Base-by-base conservation (phyloP, 2,329 filamentous ascomycete species). In the Blastomyces emzantsi region DNA sequence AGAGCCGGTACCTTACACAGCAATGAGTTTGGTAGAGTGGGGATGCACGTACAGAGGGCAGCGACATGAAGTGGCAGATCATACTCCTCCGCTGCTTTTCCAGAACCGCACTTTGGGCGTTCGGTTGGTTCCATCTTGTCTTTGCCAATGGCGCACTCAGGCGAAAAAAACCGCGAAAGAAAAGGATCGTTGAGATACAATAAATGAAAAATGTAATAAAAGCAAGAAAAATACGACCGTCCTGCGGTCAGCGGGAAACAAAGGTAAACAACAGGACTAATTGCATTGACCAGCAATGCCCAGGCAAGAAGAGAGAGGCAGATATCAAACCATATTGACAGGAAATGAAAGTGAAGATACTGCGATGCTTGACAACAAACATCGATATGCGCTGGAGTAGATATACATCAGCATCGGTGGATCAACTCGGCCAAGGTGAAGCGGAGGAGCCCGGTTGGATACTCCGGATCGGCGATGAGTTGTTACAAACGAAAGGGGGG, bases 1-100 rank as follows among this genome's bases (percentile, higher is more conserved):
- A 56, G 0, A 36, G 19, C 22, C 15, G 11, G 51, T 17, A 28
- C 17, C 30, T 30, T 54, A 30, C 22, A 30, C 15, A 17, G 25
- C 13, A 39, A 39, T 57, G 33, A 33, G 9, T 30, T 36, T 36
- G 1, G n/a, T 25, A 43, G 47, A 45, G 3, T 11, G 43, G 57
- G n/a, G 15, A 45, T 59, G 28, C 39, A 41, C 66, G 45, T 63
- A 67, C 66, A 68, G 51, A 68, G 61, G 5, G 66, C 65, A 33
- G 47, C 65, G 28, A 68, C 62, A 51, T 68, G 65, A 60, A 68
- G 55, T 8, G 66, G 66, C 52, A 68, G 63, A 59, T 68, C 67
- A 58, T 67, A 68, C 4, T 65, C 66, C 33, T 61, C 63, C 11
- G 51, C 58, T 22, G 51, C 57, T 22, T 60, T 60, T 13, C 36